phyloP scores from a whole-genome alignment of 805 yeast genomes.

The Huiozyma sinensis region DNA sequence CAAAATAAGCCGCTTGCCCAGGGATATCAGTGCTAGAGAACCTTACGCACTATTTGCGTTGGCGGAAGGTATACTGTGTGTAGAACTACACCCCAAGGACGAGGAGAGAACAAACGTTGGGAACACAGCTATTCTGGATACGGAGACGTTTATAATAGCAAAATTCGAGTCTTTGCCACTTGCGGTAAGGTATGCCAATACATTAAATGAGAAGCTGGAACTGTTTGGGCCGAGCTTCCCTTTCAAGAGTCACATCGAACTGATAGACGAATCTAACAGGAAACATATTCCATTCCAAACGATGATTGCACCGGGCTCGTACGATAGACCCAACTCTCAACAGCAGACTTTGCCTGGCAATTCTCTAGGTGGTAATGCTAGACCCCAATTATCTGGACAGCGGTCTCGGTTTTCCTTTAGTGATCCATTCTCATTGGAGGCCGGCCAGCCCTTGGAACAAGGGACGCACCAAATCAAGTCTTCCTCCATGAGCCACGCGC shows the following conservation, averaged over 20 bases:
- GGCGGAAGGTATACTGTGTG: conserved; percentile 48
- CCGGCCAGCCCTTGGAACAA: conserved; percentile 5
- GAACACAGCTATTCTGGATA: conserved; percentile 3
- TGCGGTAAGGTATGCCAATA: conserved; percentile 35
- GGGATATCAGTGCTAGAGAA: conserved; percentile 55
- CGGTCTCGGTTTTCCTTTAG: conserved; percentile 61
- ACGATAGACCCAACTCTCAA: neutral
- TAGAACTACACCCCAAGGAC: conserved; percentile 30
- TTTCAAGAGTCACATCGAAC: conserved; percentile 32
- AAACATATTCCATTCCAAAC: conserved; percentile 16
- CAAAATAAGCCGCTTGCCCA: conserved; percentile 47
- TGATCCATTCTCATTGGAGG: conserved; percentile 43
- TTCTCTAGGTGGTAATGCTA: conserved; percentile 2
- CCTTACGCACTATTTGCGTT: conserved; percentile 57
- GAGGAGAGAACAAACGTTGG: conserved; percentile 1
- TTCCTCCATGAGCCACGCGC: conserved; percentile 1
- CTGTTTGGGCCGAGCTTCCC: conserved; percentile 41
- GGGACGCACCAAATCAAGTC: conserved; percentile 1
- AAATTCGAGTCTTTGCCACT: conserved; percentile 35
- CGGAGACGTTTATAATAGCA: conserved; percentile 27
- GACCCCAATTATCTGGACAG: conserved; percentile 42
- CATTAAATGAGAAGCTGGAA: conserved; percentile 31
- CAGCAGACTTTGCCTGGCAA: neutral
- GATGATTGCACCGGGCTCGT: neutral
- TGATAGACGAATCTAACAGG: conserved; percentile 28